A percentile compares a stretch with the other conserved stretches of the same genome.
phyloP scores from a whole-genome alignment of 2,329 filamentous ascomycete species.

The Aureobasidium sp. region DNA sequence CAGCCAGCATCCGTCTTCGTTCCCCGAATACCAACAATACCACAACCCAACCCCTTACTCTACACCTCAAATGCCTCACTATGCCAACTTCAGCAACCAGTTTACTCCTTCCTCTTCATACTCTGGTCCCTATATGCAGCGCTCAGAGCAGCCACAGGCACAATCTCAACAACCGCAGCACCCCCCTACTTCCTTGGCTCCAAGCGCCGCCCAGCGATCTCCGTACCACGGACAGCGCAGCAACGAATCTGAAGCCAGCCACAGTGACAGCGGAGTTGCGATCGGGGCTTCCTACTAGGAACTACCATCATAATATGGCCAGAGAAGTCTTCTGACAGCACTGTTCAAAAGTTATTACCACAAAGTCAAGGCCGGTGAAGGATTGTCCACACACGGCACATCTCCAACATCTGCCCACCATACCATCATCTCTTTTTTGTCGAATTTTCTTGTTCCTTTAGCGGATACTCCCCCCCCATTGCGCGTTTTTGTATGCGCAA shows the following conservation, averaged over 20 bases:
- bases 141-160: conserved; percentile 12
- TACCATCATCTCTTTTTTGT: not conserved
- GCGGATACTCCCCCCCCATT: conserved; percentile 9
- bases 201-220: conserved; percentile 5
- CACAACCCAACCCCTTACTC: conserved; percentile 16
- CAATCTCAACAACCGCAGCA: conserved; percentile 14
- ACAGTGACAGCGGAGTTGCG: conserved; percentile 18
- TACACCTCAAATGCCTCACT: conserved; percentile 22
- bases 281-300: conserved; percentile 17
- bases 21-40: conserved; percentile 22
- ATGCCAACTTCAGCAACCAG: conserved; percentile 14
- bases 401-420: not conserved
- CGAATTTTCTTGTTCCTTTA: not conserved
- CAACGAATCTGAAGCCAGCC: conserved; percentile 15
- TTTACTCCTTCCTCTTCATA: conserved; percentile 4
- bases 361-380: not conserved
- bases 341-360: not conserved
- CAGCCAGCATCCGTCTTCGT: conserved; percentile 20
- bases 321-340: not conserved
- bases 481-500: not conserved
- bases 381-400: too few relatives aligned
- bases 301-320: not conserved
- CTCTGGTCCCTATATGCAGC: conserved; percentile 7
- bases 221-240: conserved; percentile 11
- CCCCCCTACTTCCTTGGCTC: not conserved